These are phyloP conservation scores for Hemileia vastatrix DNA, from an alignment of 1,284 basidiomycete species.

Conservation along the genomic window DNA sequence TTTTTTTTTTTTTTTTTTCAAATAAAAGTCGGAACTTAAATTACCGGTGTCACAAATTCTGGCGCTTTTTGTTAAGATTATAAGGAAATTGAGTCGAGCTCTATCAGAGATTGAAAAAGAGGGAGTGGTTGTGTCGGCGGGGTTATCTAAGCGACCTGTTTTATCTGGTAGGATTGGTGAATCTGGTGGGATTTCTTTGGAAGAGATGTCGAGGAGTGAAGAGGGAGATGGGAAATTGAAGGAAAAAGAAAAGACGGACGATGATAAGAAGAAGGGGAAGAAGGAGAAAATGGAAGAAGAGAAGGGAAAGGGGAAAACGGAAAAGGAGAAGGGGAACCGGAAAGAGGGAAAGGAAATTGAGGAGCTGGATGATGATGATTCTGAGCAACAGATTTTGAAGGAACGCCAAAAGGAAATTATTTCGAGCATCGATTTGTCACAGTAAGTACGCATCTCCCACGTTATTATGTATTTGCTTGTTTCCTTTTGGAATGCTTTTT, in stretches of 20 bases:
- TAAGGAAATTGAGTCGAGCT: conserved; percentile 71
- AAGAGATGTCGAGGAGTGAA: neutral
- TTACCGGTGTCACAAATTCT: conserved; percentile 77
- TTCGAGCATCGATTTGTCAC: conserved; percentile 16
- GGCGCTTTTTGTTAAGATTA: conserved; percentile 81
- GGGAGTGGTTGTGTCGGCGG: conserved; percentile 53
- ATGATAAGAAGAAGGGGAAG: neutral
- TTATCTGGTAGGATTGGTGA: neutral
- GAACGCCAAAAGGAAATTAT: conserved; percentile 22
- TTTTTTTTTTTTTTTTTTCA: neutral
- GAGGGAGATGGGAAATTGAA: neutral
- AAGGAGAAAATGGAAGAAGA: neutral
- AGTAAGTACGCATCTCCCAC: conserved; percentile 25
- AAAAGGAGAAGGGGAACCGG: conserved; percentile 1
- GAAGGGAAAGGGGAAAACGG: neutral
- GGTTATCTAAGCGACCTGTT: neutral
- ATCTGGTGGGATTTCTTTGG: neutral
- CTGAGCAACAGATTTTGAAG: conserved; percentile 12
- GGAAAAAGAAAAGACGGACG: neutral
- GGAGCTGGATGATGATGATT: conserved; percentile 2
- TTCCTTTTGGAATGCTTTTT: no score
- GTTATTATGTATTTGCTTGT: no score
- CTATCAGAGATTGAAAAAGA: conserved; percentile 72
- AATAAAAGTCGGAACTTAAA: conserved; percentile 57
- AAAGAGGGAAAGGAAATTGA: neutral